Evolutionary conservation across 805 yeast genomes (phyloP).

Genomic region (Ogataea trehalophila): DNA sequence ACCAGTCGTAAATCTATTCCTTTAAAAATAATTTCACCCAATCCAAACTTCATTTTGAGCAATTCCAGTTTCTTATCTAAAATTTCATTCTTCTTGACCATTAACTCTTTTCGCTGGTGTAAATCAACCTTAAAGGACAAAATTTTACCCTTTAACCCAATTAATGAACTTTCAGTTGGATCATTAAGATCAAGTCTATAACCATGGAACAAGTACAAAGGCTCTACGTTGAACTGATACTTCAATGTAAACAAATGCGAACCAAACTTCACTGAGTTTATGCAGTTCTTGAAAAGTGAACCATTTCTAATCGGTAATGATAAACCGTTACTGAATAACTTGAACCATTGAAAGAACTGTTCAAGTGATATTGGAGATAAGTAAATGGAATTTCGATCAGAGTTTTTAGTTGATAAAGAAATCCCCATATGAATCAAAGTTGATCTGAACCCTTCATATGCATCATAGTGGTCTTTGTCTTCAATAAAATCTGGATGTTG

Average conservation of each 20-base stretch:
- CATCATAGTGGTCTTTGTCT: constrained; percentile 58
- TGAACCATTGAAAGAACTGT: constrained; percentile 80
- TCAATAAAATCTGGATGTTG: constrained; percentile 48
- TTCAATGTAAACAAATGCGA: constrained; percentile 69
- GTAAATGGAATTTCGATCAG: constrained; percentile 62
- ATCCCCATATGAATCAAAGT: constrained; percentile 71
- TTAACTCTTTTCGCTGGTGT: constrained; percentile 53
- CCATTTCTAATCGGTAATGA: constrained; percentile 78
- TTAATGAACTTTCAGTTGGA: constrained; percentile 37
- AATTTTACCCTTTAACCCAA: constrained; percentile 66
- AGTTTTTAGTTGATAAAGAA: constrained; percentile 28
- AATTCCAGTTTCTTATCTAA: constrained; percentile 43
- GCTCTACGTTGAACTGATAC: constrained; percentile 65
- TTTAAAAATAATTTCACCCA: constrained; percentile 51
- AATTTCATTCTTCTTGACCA: constrained; percentile 43
- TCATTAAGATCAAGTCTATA: constrained; percentile 47
- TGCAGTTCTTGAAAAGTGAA: constrained; percentile 51
- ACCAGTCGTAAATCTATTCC: constrained; percentile 58
- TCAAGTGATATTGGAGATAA: constrained; percentile 61
- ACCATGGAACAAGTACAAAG: constrained; percentile 68
- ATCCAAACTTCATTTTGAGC: constrained; percentile 56
- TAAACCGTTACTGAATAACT: constrained; percentile 67
- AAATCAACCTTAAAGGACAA: constrained; percentile 52
- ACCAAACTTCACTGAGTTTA: constrained; percentile 63
- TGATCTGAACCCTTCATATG: constrained; percentile 73